Evolutionary conservation across 208 protist species (phyloP), one percentile per base, ranked within the genome.

Genomic region (Leishmania mexicana): DNA sequence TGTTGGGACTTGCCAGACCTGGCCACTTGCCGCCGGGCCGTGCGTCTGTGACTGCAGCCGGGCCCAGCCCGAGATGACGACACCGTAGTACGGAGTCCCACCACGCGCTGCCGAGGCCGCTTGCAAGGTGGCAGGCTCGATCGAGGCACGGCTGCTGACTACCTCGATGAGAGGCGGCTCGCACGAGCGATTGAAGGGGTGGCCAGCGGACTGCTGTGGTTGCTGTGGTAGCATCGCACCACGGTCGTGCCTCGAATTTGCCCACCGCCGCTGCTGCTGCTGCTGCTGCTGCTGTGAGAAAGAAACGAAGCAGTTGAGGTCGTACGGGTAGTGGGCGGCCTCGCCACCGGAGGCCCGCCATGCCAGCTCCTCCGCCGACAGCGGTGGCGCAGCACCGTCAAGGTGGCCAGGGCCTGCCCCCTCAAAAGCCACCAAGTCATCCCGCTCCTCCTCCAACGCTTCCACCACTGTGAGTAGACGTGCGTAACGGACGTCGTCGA

Each of bases 41-140:
- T 45, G 54, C 35, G 47, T 60, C 45, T 81, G 54, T 28, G 60
- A 57, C 76, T 88, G 87, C 82, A 93, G 65, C 3, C 87, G 83
- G 17, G 94, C 90, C 94, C 90, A 97, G 21, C 90, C 92, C 42
- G 89, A 93, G 79, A 97, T 95, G 74, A 94, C 80, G 42, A 97
- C 83, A 21, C 88, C 90, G 80, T 90, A 95, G 83, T 93, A 80
- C 28, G 90, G 94, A 13, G 88, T 91, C 15, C 83, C 83, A 3
- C 47, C 47, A 42, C 67, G 83, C 35, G 72, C 80, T 5, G 15
- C 31, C 15, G 87, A 83, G 28, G 90, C 85, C 64, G 40, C 68
- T 53, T 85, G 76, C 76, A 95, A 80, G 51, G 81, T 80, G 21
- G 79, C 80, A 19, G 85, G 72, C 24, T 77, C 15, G 72, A 95